phyloP scores from a whole-genome alignment of 169 alveolate genomes.

The Cryptosporidium bovis region DNA sequence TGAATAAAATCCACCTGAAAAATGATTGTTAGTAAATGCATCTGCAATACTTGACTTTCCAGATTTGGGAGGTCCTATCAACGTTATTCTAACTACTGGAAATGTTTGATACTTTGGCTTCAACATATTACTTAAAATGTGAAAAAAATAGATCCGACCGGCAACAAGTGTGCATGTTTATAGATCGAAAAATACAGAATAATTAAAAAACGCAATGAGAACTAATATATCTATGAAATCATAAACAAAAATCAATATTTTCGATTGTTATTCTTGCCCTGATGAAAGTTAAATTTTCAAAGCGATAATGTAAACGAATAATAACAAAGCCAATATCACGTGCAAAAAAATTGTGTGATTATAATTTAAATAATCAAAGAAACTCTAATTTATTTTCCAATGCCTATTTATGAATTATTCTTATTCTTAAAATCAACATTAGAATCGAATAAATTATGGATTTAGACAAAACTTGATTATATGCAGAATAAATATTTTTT shows the following conservation, averaged over 20 bases:
- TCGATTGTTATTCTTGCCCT: too few species aligned
- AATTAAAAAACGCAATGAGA: too few species aligned
- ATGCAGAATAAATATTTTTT: constrained; percentile 11
- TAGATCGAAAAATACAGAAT: constrained; percentile 27
- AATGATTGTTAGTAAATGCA: constrained; percentile 34
- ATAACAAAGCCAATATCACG: too few species aligned
- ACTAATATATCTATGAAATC: too few species aligned
- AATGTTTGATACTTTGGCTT: constrained; percentile 69
- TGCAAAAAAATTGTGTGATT: too few species aligned
- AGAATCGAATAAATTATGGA: neutral
- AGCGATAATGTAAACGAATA: too few species aligned
- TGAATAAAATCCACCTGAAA: constrained; percentile 4
- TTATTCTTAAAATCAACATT: too few species aligned
- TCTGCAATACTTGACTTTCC: constrained; percentile 71
- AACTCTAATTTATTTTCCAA: too few species aligned
- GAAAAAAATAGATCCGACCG: constrained; percentile 1
- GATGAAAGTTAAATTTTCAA: too few species aligned
- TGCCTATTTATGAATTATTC: too few species aligned
- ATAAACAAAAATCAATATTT: too few species aligned
- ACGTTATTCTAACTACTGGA: constrained; percentile 59
- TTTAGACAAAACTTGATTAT: constrained; percentile 70
- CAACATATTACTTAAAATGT: constrained; percentile 26
- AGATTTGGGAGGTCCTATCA: constrained; percentile 65
- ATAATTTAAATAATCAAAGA: too few species aligned
- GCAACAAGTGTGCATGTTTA: constrained; percentile 41